Base-by-base conservation (phyloP, 345 rosid species). In the Luvunga scandens region DNA sequence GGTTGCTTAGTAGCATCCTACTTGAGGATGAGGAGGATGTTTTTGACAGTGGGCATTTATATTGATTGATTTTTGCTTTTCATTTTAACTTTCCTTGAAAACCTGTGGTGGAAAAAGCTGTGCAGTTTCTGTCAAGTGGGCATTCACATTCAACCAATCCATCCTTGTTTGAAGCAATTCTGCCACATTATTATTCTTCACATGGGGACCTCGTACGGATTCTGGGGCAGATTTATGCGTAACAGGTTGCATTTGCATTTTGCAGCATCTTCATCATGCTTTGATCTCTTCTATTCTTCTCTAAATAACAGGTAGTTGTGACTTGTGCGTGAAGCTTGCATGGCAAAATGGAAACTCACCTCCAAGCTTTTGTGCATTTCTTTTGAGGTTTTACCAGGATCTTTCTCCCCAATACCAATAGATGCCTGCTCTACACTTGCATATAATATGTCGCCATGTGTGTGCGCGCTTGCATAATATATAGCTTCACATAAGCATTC, bases 171-270 rank as follows among this genome's bases (percentile, higher is more conserved):
- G 72, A 53, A 39, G 42, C 42, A 19, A 13, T 72, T 71, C 50
- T 39, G 68, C 60, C 59, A 0, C 13, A 61, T 27, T 14, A 63
- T 63, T 72, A 5, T 13, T 30, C 38, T 16, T 73, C 81, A 84
- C 86, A 63, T 82, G 87, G 85, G 81, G 81, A 31, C 57, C 67
- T 30, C 77, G 81, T 72, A 75, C 84, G 66, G 42, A 19, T 45
- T 68, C 38, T 50, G 66, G 73, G 78, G 53, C 27, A 22, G 34
- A 24, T 64, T 50, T 71, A 28, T 48, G 69, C 63, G 33, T 75
- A 80, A 68, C 79, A 65, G 69, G 61, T 27, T 24, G 27, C 13
- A 24, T n/a, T 59, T 22, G 6, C 45, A 50, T 39, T 42, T 42
- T 42, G 48, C 39, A 13, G 34, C 50, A 45, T 25, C 53, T 81